Conservation (phyloP, 306 rosid species). For the Lathyrus tuberosus region DNA sequence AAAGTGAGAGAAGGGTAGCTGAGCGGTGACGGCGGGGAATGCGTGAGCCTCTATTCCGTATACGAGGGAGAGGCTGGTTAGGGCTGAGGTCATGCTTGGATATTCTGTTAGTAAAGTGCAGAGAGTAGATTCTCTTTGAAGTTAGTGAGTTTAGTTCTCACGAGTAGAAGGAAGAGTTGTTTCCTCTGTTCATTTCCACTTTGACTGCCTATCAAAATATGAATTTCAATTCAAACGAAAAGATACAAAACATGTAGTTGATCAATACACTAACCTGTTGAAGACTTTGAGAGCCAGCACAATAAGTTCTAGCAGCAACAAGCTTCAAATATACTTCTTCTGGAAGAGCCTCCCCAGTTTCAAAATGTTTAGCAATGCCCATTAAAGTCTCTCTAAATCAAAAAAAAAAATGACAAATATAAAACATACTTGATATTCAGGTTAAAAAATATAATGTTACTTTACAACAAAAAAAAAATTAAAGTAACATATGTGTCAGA, state of each 20-base stretch:
- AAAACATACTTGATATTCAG: conserved; percentile 16
- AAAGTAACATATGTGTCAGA: no score
- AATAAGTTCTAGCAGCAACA: conserved; percentile 88
- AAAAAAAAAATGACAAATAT: conserved; percentile 2
- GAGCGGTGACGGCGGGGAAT: no score
- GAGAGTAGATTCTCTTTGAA: background rate
- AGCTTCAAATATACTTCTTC: conserved; percentile 86
- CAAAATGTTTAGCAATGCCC: conserved; percentile 93
- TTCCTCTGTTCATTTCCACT: background rate
- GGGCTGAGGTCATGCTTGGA: no score
- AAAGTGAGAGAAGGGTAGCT: no score
- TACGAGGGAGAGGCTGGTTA: no score
- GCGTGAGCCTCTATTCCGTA: no score
- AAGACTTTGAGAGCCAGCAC: conserved; percentile 89
- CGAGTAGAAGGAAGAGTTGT: background rate
- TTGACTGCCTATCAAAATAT: background rate
- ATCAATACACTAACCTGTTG: conserved; percentile 70
- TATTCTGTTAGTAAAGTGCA: no score
- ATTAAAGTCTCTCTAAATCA: conserved; percentile 77
- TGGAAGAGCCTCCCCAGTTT: conserved; percentile 89
- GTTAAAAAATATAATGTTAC: conserved; percentile 17
- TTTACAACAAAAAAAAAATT: background rate
- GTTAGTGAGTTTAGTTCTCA: background rate
- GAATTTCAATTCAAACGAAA: conserved; percentile 25
- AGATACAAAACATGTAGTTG: conserved; percentile 14